Evolutionary conservation across 768 basidiomycete species (phyloP).

Genomic region (Sistotremastrum niveocremeum): DNA sequence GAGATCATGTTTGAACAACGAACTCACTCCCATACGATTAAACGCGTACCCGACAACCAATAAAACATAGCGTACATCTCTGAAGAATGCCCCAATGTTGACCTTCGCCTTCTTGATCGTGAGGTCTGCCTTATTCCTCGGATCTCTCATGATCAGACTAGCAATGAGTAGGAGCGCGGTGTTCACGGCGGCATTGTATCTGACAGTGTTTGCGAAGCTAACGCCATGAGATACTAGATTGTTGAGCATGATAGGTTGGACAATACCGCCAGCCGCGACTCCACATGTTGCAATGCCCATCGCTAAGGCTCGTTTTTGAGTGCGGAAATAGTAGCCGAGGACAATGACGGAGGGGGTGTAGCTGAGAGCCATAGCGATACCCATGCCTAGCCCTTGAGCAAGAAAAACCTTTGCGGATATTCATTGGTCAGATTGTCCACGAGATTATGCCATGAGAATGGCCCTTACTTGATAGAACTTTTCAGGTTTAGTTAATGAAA

Average conservation of each 20-base stretch:
- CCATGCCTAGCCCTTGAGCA: constrained; percentile 22
- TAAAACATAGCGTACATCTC: constrained; percentile 31
- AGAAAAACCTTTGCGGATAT: constrained; percentile 25
- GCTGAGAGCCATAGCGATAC: constrained; percentile 33
- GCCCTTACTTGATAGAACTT: no score
- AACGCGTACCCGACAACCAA: constrained; percentile 26
- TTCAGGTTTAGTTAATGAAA: no score
- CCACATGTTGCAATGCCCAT: constrained; percentile 45
- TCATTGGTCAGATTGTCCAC: no score
- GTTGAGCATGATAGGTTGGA: constrained; percentile 56
- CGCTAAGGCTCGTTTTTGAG: constrained; percentile 29
- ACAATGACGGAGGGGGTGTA: constrained; percentile 37
- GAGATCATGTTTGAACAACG: no score
- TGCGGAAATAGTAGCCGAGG: constrained; percentile 38
- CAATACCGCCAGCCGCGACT: constrained; percentile 41
- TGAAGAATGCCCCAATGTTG: constrained; percentile 16
- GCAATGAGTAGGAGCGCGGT: constrained; percentile 26
- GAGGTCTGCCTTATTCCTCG: constrained; percentile 20
- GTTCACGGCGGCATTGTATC: constrained; percentile 28
- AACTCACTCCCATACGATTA: no score
- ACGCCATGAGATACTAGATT: constrained; percentile 17
- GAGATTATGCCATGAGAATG: no score
- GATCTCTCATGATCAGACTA: constrained; percentile 24
- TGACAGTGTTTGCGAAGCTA: constrained; percentile 32
- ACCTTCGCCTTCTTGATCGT: constrained; percentile 17